A percentile compares a stretch with the other conserved stretches of the same genome.
Evolutionary conservation across 495 filamentous ascomycete species (phyloP).

Genomic region (Penicillium soppii): DNA sequence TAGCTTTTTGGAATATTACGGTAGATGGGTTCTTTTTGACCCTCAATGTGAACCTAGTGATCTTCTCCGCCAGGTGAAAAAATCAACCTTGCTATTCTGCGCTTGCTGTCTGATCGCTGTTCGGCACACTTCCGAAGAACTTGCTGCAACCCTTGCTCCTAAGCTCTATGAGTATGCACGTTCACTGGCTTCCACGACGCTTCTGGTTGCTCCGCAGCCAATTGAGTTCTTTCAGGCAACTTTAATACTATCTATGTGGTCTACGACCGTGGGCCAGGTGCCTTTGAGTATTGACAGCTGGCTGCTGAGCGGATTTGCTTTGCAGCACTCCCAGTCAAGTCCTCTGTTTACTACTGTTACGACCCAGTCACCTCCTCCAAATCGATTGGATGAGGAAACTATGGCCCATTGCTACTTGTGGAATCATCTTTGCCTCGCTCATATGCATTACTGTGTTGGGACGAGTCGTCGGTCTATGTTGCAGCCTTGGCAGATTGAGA

Average conservation of each 20-base stretch:
- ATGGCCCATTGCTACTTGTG: constrained; percentile 39
- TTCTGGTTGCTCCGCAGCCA: constrained; percentile 38
- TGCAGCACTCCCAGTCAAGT: constrained; percentile 43
- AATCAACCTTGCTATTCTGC: constrained; percentile 39
- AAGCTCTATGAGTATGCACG: constrained; percentile 40
- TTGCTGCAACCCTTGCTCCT: constrained; percentile 35
- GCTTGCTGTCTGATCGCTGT: constrained; percentile 46
- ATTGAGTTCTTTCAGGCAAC: constrained; percentile 47
- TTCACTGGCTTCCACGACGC: constrained; percentile 27
- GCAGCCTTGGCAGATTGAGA: constrained; percentile 36
- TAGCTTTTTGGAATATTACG: constrained; percentile 35
- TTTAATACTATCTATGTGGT: constrained; percentile 46
- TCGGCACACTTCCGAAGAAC: constrained; percentile 40
- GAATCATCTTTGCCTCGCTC: constrained; percentile 48
- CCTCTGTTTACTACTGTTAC: constrained; percentile 30
- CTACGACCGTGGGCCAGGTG: constrained; percentile 47
- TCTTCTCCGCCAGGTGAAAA: constrained; percentile 29
- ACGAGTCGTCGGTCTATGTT: constrained; percentile 41
- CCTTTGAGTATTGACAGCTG: constrained; percentile 48
- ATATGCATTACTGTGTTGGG: constrained; percentile 49
- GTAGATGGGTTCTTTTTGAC: constrained; percentile 42
- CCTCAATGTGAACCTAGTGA: constrained; percentile 19
- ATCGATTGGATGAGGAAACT: constrained; percentile 7
- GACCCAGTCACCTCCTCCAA: constrained; percentile 11
- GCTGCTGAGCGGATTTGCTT: constrained; percentile 45